Conservation (phyloP, 768 basidiomycete species). For the Russula virescens region DNA sequence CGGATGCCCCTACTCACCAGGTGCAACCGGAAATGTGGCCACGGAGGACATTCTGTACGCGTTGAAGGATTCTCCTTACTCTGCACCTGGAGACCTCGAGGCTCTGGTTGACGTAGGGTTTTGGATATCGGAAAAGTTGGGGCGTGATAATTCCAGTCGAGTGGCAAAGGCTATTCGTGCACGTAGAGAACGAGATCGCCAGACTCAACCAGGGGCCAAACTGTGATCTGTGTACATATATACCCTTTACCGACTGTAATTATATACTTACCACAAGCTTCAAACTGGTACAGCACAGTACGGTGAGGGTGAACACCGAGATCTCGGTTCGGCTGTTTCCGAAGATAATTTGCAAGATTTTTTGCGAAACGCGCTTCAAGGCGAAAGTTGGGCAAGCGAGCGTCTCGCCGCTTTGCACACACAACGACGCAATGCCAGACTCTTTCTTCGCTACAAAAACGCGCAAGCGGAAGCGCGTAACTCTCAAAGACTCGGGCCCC, state of each 20-base stretch:
- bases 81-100: slow-evolving; percentile 57
- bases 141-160: slow-evolving; percentile 65
- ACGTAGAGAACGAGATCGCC: slow-evolving; percentile 36
- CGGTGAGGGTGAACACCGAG: too few relatives aligned
- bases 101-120: slow-evolving; percentile 54
- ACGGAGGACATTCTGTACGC: slow-evolving; percentile 91
- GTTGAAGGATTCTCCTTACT: slow-evolving; percentile 57
- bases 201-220: slow-evolving; percentile 8
- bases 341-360: slow-evolving; percentile 1
- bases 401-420: not conserved
- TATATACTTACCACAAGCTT: too few relatives aligned
- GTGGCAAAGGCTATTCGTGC: slow-evolving; percentile 70
- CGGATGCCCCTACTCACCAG: slow-evolving; percentile 94
- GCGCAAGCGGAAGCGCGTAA: slow-evolving; percentile 56
- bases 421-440: slow-evolving; percentile 59
- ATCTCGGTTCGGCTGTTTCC: slow-evolving; percentile 1
- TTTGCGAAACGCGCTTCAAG: too few relatives aligned
- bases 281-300: too few relatives aligned
- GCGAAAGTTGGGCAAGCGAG: too few relatives aligned
- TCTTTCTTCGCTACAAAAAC: slow-evolving; percentile 69
- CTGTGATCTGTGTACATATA: not conserved
- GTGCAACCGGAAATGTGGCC: slow-evolving; percentile 91
- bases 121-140: slow-evolving; percentile 73
- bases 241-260: too few relatives aligned
- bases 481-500: slow-evolving; percentile 32